Conservation (phyloP, 2,329 filamentous ascomycete species). For the Phaeosphaeriaceae sp. region DNA sequence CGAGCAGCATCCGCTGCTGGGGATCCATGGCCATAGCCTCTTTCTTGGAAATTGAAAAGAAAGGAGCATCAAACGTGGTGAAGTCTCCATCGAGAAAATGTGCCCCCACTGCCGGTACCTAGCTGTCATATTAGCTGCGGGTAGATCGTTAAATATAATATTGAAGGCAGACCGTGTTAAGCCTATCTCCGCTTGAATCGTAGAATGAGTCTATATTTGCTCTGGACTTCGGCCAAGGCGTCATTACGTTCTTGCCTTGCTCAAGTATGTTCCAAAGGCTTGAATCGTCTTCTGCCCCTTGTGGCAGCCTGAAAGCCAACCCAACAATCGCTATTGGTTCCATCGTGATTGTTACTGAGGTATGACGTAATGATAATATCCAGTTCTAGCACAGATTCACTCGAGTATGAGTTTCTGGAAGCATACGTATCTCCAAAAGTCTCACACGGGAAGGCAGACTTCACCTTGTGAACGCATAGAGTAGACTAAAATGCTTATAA, state of each 20-base stretch:
- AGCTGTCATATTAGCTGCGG: background rate
- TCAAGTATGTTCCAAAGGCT: slow-evolving; percentile 17
- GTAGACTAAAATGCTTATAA: too few species aligned
- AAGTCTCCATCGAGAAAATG: slow-evolving; percentile 20
- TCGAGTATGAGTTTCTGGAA: too few species aligned
- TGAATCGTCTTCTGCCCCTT: slow-evolving; percentile 1
- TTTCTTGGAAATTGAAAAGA: background rate
- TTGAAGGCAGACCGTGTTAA: background rate
- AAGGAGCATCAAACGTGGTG: slow-evolving; percentile 9
- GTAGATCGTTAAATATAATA: background rate
- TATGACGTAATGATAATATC: too few species aligned
- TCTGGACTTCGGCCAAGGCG: slow-evolving; percentile 13
- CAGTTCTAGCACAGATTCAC: too few species aligned
- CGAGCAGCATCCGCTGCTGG: slow-evolving; percentile 23
- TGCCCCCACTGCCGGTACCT: background rate
- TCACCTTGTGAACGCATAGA: too few species aligned
- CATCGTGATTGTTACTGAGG: too few species aligned
- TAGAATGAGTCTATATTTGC: slow-evolving; percentile 17
- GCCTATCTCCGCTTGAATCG: background rate
- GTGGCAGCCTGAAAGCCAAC: slow-evolving; percentile 14
- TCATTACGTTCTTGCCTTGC: slow-evolving; percentile 1
- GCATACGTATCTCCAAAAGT: too few species aligned
- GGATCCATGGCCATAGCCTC: slow-evolving; percentile 16
- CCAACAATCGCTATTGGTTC: slow-evolving; percentile 12
- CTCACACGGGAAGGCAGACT: too few species aligned